These are phyloP conservation scores for Achaetomium macrosporum DNA, from an alignment of 2,329 filamentous ascomycete genomes.

Conservation along the genomic window DNA sequence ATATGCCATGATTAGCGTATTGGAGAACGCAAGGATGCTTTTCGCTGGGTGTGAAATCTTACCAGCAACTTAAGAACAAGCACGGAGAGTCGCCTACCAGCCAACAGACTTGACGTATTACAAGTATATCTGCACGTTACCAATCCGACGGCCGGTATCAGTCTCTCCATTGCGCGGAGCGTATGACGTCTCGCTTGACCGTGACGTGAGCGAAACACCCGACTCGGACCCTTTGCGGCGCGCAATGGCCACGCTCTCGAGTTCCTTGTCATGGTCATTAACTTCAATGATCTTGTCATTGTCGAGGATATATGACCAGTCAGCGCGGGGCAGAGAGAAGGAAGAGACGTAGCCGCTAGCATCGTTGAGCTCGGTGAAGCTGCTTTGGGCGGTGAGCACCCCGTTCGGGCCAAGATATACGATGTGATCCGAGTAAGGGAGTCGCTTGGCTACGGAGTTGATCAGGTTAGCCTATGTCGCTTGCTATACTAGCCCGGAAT, in stretches of 20 bases:
- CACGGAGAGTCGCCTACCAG: slow-evolving; percentile 18
- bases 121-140: slow-evolving; percentile 24
- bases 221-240: slow-evolving; percentile 11
- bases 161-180: neutral
- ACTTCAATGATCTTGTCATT: neutral
- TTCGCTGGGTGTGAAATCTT: no score
- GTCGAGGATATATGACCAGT: slow-evolving; percentile 16
- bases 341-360: slow-evolving; percentile 23
- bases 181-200: slow-evolving; percentile 6
- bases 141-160: slow-evolving; percentile 18
- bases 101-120: slow-evolving; percentile 24
- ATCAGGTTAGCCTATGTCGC: neutral
- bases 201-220: slow-evolving; percentile 12
- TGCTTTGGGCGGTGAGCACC: slow-evolving; percentile 31
- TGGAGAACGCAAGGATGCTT: no score
- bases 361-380: slow-evolving; percentile 20
- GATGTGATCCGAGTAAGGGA: slow-evolving; percentile 36
- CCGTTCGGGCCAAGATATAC: slow-evolving; percentile 30
- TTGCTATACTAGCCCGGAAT: neutral
- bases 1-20: neutral
- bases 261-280: neutral
- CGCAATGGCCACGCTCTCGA: neutral
- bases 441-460: neutral
- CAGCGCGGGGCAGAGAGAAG: slow-evolving; percentile 16
- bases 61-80: slow-evolving; percentile 25